Conservation (phyloP, 2,329 filamentous ascomycete species). For the Dothidotthia symphoricarpi region DNA sequence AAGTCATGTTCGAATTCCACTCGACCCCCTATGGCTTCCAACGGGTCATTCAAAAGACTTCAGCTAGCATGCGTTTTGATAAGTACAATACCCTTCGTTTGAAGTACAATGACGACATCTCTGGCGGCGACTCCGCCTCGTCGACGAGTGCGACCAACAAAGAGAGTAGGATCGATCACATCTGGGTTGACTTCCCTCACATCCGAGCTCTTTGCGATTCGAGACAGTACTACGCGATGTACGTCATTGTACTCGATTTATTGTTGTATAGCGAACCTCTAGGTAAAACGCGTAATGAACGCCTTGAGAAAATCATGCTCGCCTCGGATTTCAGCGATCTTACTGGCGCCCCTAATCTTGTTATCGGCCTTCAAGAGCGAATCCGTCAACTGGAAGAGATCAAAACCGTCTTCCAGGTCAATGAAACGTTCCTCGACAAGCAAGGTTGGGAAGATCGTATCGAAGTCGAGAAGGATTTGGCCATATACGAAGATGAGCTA, state of each 20-base stretch:
- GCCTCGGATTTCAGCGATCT: conserved; percentile 98
- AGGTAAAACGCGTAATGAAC: conserved; percentile 94
- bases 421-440: conserved; percentile 80
- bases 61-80: conserved; percentile 89
- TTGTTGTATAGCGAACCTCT: conserved; percentile 93
- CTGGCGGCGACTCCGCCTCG: conserved; percentile 56
- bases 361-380: conserved; percentile 83
- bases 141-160: conserved; percentile 51
- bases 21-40: conserved; percentile 96
- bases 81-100: conserved; percentile 97
- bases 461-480: conserved; percentile 82
- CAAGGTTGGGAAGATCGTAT: conserved; percentile 90
- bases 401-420: conserved; percentile 92
- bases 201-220: conserved; percentile 96
- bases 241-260: conserved; percentile 94
- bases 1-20: conserved; percentile 97
- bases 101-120: conserved; percentile 95
- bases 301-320: conserved; percentile 97
- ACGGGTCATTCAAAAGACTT: conserved; percentile 94
- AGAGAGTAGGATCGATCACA: conserved; percentile 86
- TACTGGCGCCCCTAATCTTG: conserved; percentile 88
- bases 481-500: conserved; percentile 88
- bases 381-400: conserved; percentile 95
- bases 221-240: conserved; percentile 94
- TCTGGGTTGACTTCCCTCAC: conserved; percentile 95